phyloP scores from a whole-genome alignment of 108 stramenopile genomes.

The Hondaea fermentalgiana region DNA sequence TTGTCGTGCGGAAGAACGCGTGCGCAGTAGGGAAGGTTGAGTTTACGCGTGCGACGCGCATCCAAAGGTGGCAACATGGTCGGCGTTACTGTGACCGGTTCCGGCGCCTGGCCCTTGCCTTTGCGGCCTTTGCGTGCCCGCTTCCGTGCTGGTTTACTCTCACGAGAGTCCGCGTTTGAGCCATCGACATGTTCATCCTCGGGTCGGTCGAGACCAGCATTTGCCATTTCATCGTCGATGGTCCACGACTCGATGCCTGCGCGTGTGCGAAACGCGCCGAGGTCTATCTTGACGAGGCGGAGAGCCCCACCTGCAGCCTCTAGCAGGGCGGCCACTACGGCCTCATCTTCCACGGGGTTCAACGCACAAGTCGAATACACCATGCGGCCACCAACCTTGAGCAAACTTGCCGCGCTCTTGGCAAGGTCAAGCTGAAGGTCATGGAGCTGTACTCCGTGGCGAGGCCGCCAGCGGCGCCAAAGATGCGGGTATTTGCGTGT shows the following conservation, averaged over 20 bases:
- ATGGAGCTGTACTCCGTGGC: slow-evolving; percentile 55
- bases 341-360: slow-evolving; percentile 85
- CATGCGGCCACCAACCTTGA: slow-evolving; percentile 61
- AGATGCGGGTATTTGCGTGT: slow-evolving; percentile 67
- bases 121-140: slow-evolving; percentile 49
- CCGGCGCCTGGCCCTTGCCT: slow-evolving; percentile 24
- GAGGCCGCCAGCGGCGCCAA: slow-evolving; percentile 62
- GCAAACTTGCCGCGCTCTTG: slow-evolving; percentile 51
- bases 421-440: slow-evolving; percentile 63
- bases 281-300: slow-evolving; percentile 22
- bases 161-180: slow-evolving; percentile 5
- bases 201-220: slow-evolving; percentile 50
- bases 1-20: slow-evolving; percentile 29
- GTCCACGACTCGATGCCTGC: slow-evolving; percentile 43
- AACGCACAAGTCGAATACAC: slow-evolving; percentile 74
- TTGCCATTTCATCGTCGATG: slow-evolving; percentile 56
- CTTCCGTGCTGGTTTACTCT: slow-evolving; percentile 24
- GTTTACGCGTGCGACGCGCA: neutral
- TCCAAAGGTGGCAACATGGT: slow-evolving; percentile 11
- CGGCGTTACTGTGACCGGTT: slow-evolving; percentile 25
- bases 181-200: slow-evolving; percentile 19
- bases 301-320: slow-evolving; percentile 26
- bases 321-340: slow-evolving; percentile 69
- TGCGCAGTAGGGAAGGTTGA: neutral
- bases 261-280: slow-evolving; percentile 34